phyloP scores from a whole-genome alignment of 192 early-diverging fungal species.

The Chytriomyces sp. region DNA sequence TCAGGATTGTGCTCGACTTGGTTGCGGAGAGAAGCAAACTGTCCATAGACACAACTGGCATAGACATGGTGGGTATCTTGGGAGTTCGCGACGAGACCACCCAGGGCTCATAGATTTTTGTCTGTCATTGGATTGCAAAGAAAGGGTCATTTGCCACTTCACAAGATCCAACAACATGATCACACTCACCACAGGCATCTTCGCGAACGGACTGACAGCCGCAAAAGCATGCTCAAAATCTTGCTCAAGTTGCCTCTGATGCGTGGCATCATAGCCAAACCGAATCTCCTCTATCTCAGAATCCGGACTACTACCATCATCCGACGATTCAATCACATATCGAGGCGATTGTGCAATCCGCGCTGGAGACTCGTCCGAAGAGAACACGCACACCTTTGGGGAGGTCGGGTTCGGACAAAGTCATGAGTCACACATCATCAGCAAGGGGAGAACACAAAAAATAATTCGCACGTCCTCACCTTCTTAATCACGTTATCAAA shows the following conservation, averaged over 20 bases:
- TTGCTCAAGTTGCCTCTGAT: not conserved
- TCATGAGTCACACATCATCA: not conserved
- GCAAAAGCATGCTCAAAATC: not conserved
- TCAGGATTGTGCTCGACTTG: not conserved
- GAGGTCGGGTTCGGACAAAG: not conserved
- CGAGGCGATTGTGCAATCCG: slow-evolving; percentile 14
- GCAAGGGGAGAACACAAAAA: too few relatives aligned
- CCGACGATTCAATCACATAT: slow-evolving; percentile 3
- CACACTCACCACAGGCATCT: too few relatives aligned
- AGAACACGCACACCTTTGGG: slow-evolving; percentile 31
- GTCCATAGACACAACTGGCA: slow-evolving; percentile 12
- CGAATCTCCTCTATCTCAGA: slow-evolving; percentile 20
- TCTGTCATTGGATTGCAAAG: too few relatives aligned
- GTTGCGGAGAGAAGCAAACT: slow-evolving; percentile 17
- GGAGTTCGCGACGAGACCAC: slow-evolving; percentile 9
- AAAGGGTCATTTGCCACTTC: too few relatives aligned
- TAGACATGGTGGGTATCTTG: not conserved
- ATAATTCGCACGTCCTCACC: too few relatives aligned
- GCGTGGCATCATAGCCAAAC: not conserved
- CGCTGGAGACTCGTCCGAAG: slow-evolving; percentile 19
- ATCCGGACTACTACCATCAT: slow-evolving; percentile 12
- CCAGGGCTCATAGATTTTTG: slow-evolving; percentile 27
- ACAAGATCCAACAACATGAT: too few relatives aligned
- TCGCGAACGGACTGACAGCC: not conserved
- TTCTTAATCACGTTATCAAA: slow-evolving; percentile 24